Evolutionary conservation across 192 early-diverging fungal genomes (phyloP), one percentile per base, ranked within the genome.

Genomic region (Umbelopsis isabellina): DNA sequence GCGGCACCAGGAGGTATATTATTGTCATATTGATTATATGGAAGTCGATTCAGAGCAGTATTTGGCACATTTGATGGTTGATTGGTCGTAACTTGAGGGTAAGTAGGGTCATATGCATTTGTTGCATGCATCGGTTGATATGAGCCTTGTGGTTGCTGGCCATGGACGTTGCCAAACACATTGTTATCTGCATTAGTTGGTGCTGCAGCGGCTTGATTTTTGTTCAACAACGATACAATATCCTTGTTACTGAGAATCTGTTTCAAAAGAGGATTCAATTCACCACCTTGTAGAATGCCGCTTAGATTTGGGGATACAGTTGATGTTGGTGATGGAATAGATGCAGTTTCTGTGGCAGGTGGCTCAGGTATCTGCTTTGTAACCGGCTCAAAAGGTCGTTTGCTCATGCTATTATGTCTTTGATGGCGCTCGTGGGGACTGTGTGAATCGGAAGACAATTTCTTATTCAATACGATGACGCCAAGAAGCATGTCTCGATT

Each of bases 201-300:
- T 25, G 30, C 30, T 37, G 27, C 12, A 18, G 12, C 4, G 18
- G 55, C 25, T 35, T 61, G 55, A 18, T 61, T 61, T 35, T 61
- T 61, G 55, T 22, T 35, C 13, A 61, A 30, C 4, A 61, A 18
- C 2, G 27, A 30, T 13, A 61, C 55, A 35, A 61, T 61, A 13
- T 61, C 55, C 55, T 61, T 61, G 25, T 61, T 61, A 25, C 55
- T 61, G 27, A 61, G 30, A 13, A 61, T 25, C 18, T 61, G 55
- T 61, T 61, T 61, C 1, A 61, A 18, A 8, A 61, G 33, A 4
- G 55, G 55, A 4, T 61, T 61, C 0, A 61, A 22, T 35, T 61
- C 55, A 35, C 55, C 55, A 35, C 25, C 25, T 61, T 61, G 55
- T 13, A 61, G 18, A 35, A 61, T 8, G 30, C 27, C 16, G 1